Evolutionary conservation across 192 early-diverging fungal genomes (phyloP), one percentile per base, ranked within the genome.

Genomic region (Coemansia sp.): DNA sequence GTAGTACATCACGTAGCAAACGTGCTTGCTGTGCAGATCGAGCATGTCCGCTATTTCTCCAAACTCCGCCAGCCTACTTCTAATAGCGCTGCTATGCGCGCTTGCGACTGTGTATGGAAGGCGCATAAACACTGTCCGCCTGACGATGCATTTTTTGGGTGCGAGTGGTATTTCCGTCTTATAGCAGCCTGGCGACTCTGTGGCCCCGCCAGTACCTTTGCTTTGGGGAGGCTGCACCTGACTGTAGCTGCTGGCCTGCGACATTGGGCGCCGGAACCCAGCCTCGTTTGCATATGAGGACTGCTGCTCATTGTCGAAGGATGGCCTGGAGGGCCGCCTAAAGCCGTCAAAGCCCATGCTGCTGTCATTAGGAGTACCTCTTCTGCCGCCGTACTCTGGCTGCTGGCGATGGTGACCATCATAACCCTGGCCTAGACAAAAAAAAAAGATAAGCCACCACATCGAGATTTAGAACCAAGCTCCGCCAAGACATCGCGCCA

Each of bases 1-100:
- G 56, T 63, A 70, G 32, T 62, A 79, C 63, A 63, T 62, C n/a
- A 79, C 76, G 58, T 79, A 79, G 58, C 76, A 71, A 25, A 79
- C 68, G 19, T 59, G 51, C 3, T 37, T 67, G 38, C 41, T 59
- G 2, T 20, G 53, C 31, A 70, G 12, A 38, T 70, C 43, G 10
- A 60, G 49, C 31, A 66, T 64, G n/a, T 67, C 64, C 1, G 67
- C 66, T 14, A 79, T 51, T n/a, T 68, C 70, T n/a, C 76, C 76
- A 57, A 67, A 79, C 14, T 37, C 19, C 1, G 66, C 59, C 45
- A 78, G 65, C 61, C 57, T 65, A 6, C 42, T 47, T 25, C 14
- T 2, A 17, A 78, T 51, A 24, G 65, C 62, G 3, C n/a, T 6
- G 43, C 15, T 25, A 6, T 25, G 17, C 15, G 59, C 14, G 24